These are phyloP conservation scores for Wickerhamiella shivajii DNA, from an alignment of 805 yeast species.

Conservation along the genomic window DNA sequence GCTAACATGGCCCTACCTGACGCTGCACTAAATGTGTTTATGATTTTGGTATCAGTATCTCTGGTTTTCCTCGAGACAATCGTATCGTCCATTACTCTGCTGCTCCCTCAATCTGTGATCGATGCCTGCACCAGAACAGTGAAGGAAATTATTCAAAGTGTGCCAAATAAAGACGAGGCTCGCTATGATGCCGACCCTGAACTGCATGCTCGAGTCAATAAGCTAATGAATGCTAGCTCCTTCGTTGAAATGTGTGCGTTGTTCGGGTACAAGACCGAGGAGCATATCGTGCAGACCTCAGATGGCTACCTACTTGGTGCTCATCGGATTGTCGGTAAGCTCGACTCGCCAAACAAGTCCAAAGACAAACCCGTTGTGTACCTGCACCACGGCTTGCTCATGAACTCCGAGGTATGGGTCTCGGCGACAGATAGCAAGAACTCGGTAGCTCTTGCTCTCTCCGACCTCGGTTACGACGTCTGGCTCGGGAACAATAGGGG, in stretches of 20 bases:
- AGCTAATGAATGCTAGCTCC: conserved; percentile 11
- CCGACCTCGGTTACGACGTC: conserved; percentile 81
- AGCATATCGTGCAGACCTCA: conserved; percentile 58
- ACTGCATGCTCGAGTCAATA: conserved; percentile 7
- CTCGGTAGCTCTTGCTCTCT: conserved; percentile 61
- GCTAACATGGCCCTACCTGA: no score
- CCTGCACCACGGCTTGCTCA: conserved; percentile 81
- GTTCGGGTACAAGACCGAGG: conserved; percentile 59
- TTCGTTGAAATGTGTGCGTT: conserved; percentile 52
- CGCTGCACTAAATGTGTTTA: not conserved
- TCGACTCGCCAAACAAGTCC: conserved; percentile 8
- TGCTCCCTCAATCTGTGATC: conserved; percentile 15
- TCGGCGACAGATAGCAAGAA: conserved; percentile 33
- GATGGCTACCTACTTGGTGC: conserved; percentile 67
- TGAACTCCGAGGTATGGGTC: conserved; percentile 78
- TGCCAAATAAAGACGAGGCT: conserved; percentile 7
- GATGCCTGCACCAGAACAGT: conserved; percentile 10
- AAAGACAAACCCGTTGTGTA: conserved; percentile 39
- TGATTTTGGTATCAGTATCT: conserved; percentile 11
- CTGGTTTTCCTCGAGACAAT: conserved; percentile 15
- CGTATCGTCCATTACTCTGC: conserved; percentile 14
- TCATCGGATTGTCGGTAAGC: conserved; percentile 40
- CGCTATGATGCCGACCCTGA: conserved; percentile 8
- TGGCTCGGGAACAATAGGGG: conserved; percentile 92
- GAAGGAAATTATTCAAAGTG: conserved; percentile 10